A percentile compares a stretch with the other conserved stretches of the same genome.
Conservation (phyloP, 1,284 basidiomycete genomes). For the Ceratobasidium sp. region DNA sequence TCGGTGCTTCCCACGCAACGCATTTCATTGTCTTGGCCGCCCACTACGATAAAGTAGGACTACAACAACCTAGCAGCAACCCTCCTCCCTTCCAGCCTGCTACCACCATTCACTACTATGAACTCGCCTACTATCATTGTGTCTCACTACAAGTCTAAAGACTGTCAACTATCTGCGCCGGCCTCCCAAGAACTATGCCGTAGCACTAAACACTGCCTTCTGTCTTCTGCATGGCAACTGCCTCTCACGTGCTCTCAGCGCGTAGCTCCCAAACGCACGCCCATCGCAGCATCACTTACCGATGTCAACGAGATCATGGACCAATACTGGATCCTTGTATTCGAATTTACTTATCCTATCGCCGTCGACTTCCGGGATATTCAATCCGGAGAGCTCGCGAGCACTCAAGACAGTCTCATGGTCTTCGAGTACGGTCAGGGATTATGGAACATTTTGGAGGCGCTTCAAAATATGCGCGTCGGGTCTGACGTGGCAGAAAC, state of each 20-base stretch:
- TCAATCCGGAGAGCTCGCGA: slow-evolving; percentile 10
- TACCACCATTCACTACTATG: background rate
- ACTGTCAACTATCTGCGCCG: background rate
- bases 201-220: background rate
- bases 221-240: background rate
- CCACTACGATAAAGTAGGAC: background rate
- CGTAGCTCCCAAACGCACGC: background rate
- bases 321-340: slow-evolving; percentile 2
- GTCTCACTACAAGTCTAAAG: slow-evolving; percentile 12
- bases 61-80: background rate
- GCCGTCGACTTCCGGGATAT: slow-evolving; percentile 26
- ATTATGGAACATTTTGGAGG: slow-evolving; percentile 2
- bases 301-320: slow-evolving; percentile 10
- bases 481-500: background rate
- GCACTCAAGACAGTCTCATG: slow-evolving; percentile 7
- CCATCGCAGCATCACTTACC: background rate
- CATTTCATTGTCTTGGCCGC: background rate
- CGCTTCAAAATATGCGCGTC: slow-evolving; percentile 10
- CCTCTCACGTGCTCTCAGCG: background rate
- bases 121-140: slow-evolving; percentile 12
- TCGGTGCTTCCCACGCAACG: background rate
- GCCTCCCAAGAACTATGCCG: background rate
- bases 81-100: background rate
- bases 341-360: slow-evolving; percentile 23
- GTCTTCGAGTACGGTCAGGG: slow-evolving; percentile 10